Base-by-base conservation (phyloP, 1,139 yeast species). In the Zhuliangozyma parablackwelliae region DNA sequence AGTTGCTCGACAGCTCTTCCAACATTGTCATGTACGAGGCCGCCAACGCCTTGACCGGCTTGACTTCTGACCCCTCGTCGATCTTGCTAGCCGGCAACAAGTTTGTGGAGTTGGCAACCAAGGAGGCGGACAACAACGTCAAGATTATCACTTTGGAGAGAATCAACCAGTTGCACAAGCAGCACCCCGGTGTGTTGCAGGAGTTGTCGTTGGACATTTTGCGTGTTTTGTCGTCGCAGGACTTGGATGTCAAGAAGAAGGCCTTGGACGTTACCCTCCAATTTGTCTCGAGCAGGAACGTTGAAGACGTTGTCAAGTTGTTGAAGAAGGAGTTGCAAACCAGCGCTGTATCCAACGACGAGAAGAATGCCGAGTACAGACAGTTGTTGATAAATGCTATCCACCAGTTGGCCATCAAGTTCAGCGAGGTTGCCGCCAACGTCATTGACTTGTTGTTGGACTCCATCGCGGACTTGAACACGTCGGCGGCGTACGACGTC, bases 61-160 rank as follows among this genome's bases (percentile, higher is more conserved):
- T 94, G 49, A 79, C 96, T 13, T 62, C 76, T 35, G 80, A 80
- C 44, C 82, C 92, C 26, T 68, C 77, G 30, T 80, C 85, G 10
- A 74, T 90, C 40, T 65, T 78, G 38, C 73, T 79, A 48, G 90
- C 95, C 16, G 97, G 95, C 32, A 67, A 80, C 43, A 89, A 88
- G 59, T 84, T 89, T 55, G 80, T 90, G 46, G 96, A 88, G 46
- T 72, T 92, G 54, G 96, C 97, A 26, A 81, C 84, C 48, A 86
- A 84, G 57, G 97, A 89, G 59, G 75, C 96, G 16, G 97, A 92
- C 61, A 88, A 88, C 65, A 90, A 90, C 53, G 94, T 90, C 51
- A 90, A 94, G 63, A 75, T 94, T 47, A 90, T 92, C 57, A 92
- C 95, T 25, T 74, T 94, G 57, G 95, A 88, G 56, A 79, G 95